Evolutionary conservation across 2,329 filamentous ascomycete genomes (phyloP).

Genomic region (Leptographium lundbergii): DNA sequence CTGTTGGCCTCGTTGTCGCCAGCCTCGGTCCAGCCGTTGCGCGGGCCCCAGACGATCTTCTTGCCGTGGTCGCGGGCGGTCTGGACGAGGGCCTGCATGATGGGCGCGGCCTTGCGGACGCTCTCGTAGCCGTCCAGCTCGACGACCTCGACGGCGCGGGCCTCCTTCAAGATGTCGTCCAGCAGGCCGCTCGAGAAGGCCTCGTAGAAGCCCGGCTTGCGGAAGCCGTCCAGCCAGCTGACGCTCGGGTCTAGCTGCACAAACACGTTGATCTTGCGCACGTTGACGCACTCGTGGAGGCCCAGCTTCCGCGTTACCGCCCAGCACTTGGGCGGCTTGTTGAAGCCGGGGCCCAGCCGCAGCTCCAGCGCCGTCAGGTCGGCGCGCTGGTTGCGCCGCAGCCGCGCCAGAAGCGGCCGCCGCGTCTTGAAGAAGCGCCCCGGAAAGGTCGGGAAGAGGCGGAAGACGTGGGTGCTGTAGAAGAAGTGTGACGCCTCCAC

Average conservation of each 20-base stretch:
- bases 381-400: conserved; percentile 47
- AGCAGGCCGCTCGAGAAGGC: conserved; percentile 49
- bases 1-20: not conserved
- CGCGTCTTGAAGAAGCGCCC: conserved; percentile 61
- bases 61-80: conserved; percentile 35
- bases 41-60: conserved; percentile 52
- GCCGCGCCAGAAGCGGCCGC: conserved; percentile 54
- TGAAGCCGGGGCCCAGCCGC: conserved; percentile 62
- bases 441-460: conserved; percentile 52
- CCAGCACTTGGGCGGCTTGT: conserved; percentile 57
- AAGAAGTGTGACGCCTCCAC: conserved; percentile 52
- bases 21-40: conserved; percentile 23
- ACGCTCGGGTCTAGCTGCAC: conserved; percentile 62
- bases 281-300: conserved; percentile 45
- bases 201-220: conserved; percentile 58
- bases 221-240: conserved; percentile 53
- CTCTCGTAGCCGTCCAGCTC: conserved; percentile 59
- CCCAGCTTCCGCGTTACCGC: conserved; percentile 53
- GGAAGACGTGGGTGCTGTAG: conserved; percentile 49
- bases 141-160: conserved; percentile 44
- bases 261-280: conserved; percentile 51
- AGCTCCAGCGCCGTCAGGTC: conserved; percentile 54
- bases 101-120: conserved; percentile 50
- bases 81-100: conserved; percentile 49
- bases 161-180: conserved; percentile 37